Conservation (phyloP, 768 basidiomycete species). For the Boletus vinaceobasis region DNA sequence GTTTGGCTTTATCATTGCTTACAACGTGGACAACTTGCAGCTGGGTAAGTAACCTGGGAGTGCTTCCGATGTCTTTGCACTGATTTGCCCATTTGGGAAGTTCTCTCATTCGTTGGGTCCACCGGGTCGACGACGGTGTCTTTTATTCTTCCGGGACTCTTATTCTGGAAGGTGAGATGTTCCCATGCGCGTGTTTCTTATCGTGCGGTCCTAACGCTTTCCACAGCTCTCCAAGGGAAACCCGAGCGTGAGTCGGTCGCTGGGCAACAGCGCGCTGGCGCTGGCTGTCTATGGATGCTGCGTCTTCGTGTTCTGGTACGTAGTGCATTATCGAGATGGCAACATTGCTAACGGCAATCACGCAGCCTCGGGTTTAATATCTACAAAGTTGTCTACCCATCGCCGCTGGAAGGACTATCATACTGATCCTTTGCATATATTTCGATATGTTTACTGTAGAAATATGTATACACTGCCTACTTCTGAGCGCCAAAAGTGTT, state of each 20-base stretch:
- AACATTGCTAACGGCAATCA: constrained; percentile 3
- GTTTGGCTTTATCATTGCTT: constrained; percentile 68
- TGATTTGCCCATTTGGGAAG: constrained; percentile 39
- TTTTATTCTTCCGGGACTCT: constrained; percentile 90
- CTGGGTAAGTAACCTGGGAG: constrained; percentile 50
- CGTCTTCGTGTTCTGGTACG: constrained; percentile 89
- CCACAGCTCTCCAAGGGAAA: constrained; percentile 68
- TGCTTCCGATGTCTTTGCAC: neutral
- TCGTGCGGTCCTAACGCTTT: constrained; percentile 4
- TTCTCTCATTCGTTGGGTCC: constrained; percentile 93
- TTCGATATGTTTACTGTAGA: constrained; percentile 1
- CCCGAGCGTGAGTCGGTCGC: constrained; percentile 45
- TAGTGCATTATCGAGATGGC: neutral
- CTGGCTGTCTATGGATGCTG: constrained; percentile 71
- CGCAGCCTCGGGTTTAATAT: constrained; percentile 76
- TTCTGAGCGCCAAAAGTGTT: neutral
- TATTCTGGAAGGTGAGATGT: constrained; percentile 81
- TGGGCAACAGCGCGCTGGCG: constrained; percentile 60
- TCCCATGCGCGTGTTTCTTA: constrained; percentile 6
- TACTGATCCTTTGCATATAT: constrained; percentile 1
- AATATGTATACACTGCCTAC: constrained; percentile 6
- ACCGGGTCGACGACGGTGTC: constrained; percentile 97
- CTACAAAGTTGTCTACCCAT: constrained; percentile 53
- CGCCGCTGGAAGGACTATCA: constrained; percentile 1
- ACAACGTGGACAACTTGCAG: constrained; percentile 73